Conservation (phyloP, 495 filamentous ascomycete genomes). For the Talaromyces stipitatus region DNA sequence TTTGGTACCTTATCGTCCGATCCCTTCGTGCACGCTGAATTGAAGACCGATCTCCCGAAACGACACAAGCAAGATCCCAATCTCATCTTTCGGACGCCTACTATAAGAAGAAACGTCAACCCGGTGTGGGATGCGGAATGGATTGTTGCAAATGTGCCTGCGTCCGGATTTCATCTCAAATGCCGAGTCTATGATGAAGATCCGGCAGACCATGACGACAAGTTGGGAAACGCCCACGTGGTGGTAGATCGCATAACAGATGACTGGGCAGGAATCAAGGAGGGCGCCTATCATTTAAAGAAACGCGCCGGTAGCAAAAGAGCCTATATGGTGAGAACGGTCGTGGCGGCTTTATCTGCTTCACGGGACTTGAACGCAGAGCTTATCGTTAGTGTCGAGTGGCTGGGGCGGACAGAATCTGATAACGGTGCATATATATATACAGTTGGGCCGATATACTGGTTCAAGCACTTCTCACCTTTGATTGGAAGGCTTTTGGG, state of each 20-base stretch:
- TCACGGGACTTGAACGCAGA: constrained; percentile 50
- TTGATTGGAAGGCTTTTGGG: constrained; percentile 78
- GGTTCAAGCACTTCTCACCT: constrained; percentile 80
- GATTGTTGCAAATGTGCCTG: constrained; percentile 79
- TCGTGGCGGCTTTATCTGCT: constrained; percentile 48
- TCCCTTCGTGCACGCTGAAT: constrained; percentile 68
- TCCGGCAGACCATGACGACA: constrained; percentile 76
- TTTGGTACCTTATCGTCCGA: constrained; percentile 71
- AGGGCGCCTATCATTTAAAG: constrained; percentile 62
- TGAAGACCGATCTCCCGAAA: constrained; percentile 52
- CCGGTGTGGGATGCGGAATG: constrained; percentile 80
- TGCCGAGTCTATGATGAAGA: constrained; percentile 85
- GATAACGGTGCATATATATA: constrained; percentile 70
- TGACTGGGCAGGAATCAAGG: constrained; percentile 58
- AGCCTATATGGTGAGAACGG: constrained; percentile 64
- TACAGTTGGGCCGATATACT: constrained; percentile 67
- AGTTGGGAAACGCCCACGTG: constrained; percentile 75
- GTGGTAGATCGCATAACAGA: constrained; percentile 48
- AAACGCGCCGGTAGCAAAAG: constrained; percentile 80
- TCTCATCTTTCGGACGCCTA: constrained; percentile 66
- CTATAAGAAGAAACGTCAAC: constrained; percentile 58
- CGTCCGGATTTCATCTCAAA: constrained; percentile 71
- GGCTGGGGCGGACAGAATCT: constrained; percentile 64
- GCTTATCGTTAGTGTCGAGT: constrained; percentile 61
- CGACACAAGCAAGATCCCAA: constrained; percentile 75